Conservation (phyloP, 2,329 filamentous ascomycete species). For the Sphaceloma murrayae region DNA sequence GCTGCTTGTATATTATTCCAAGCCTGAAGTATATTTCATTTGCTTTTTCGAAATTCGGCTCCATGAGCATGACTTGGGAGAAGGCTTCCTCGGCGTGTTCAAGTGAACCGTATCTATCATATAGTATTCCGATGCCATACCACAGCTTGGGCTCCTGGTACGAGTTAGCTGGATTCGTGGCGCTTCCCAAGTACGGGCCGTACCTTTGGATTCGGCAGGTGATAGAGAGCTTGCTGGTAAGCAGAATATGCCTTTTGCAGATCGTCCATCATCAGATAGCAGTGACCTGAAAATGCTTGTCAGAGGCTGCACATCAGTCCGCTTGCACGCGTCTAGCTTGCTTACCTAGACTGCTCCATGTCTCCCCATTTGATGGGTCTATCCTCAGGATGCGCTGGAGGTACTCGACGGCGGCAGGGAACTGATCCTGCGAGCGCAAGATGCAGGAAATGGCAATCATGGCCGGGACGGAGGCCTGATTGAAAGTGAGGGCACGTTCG, state of each 20-base stretch:
- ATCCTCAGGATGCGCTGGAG: conserved; percentile 84
- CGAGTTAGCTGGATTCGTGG: background rate
- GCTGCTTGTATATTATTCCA: conserved; percentile 99
- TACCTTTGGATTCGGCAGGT: conserved; percentile 87
- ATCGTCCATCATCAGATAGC: conserved; percentile 98
- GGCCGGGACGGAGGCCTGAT: conserved; percentile 76
- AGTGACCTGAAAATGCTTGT: conserved; percentile 60
- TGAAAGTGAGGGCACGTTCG: conserved; percentile 79
- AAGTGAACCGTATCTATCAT: conserved; percentile 89
- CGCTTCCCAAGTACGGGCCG: conserved; percentile 22
- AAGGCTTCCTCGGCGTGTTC: conserved; percentile 98
- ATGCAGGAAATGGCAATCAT: conserved; percentile 94
- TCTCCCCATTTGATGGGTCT: conserved; percentile 81
- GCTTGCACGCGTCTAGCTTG: conserved; percentile 15
- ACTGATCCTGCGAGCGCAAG: conserved; percentile 83
- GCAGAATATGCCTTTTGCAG: conserved; percentile 93
- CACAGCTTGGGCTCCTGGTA: conserved; percentile 87
- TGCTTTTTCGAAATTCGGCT: conserved; percentile 94
- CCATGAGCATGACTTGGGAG: conserved; percentile 97
- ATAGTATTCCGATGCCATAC: conserved; percentile 97
- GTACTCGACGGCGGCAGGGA: conserved; percentile 87
- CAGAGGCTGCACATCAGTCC: background rate
- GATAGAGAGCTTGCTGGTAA: conserved; percentile 90
- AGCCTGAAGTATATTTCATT: conserved; percentile 98
- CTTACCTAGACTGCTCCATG: conserved; percentile 88